Conservation (phyloP, 129 eudicot genomes). For the Centrapalus pauciflorus region DNA sequence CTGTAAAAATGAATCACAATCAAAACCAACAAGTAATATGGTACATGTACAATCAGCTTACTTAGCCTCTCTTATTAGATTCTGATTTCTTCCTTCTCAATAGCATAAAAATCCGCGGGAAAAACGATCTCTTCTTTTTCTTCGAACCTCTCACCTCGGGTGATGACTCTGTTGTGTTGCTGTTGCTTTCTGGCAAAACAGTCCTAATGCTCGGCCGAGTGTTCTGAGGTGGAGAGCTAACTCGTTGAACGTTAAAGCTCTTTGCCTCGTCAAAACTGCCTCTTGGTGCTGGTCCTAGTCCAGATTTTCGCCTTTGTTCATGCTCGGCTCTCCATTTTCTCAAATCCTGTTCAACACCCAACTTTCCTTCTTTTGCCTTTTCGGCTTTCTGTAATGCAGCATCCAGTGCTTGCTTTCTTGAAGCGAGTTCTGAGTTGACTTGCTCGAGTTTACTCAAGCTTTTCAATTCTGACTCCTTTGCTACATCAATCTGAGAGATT, state of each 20-base stretch:
- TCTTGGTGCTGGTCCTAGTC: conserved; percentile 39
- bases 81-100: conserved; percentile 55
- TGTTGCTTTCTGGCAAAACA: conserved; percentile 29
- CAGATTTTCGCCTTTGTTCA: conserved; percentile 73
- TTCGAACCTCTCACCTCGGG: conserved; percentile 43
- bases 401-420: conserved; percentile 46
- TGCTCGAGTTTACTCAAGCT: conserved; percentile 62
- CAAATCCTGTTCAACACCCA: conserved; percentile 71
- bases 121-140: conserved; percentile 64
- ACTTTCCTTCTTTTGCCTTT: conserved; percentile 75
- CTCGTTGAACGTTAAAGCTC: conserved; percentile 26
- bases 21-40: conserved; percentile 19
- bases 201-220: conserved; percentile 28
- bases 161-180: conserved; percentile 50
- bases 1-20: conserved; percentile 24
- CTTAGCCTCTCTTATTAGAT: conserved; percentile 28
- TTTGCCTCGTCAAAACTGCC: conserved; percentile 47
- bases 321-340: conserved; percentile 85
- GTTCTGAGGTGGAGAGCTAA: conserved; percentile 23
- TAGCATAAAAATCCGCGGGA: conserved; percentile 72
- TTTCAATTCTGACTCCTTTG: conserved; percentile 61
- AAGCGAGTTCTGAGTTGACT: conserved; percentile 43
- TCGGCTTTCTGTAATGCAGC: conserved; percentile 65
- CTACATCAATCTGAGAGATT: conserved; percentile 58
- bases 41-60: conserved; percentile 26